Evolutionary conservation across 2,329 filamentous ascomycete genomes (phyloP).

Genomic region (Paraphaeosphaeria minitans): DNA sequence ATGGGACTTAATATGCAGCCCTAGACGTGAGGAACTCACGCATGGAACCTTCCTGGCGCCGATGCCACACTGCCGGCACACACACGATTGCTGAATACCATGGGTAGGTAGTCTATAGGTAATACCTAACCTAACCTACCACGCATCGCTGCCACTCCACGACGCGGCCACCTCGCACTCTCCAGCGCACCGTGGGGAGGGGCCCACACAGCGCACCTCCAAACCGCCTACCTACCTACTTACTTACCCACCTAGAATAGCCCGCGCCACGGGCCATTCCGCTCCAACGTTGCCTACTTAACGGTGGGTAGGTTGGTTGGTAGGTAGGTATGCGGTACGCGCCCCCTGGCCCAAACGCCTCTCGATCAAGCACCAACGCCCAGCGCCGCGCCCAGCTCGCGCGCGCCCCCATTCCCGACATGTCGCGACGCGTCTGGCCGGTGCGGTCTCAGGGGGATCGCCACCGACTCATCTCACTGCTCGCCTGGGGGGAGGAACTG

Average conservation of each 20-base stretch:
- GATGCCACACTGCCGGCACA: no score
- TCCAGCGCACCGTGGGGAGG: not conserved
- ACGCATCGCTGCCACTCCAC: not conserved
- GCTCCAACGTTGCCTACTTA: not conserved
- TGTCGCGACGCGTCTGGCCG: not conserved
- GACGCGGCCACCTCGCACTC: not conserved
- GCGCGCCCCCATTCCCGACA: not conserved
- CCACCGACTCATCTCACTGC: not conserved
- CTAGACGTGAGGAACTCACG: no score
- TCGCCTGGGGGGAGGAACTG: no score
- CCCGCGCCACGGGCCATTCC: not conserved
- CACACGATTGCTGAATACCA: no score
- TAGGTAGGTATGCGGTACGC: no score
- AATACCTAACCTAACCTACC: no score
- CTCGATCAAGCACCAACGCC: slow-evolving; percentile 1
- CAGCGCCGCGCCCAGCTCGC: not conserved
- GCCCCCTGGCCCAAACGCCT: slow-evolving; percentile 5
- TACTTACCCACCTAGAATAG: no score
- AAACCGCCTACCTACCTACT: no score
- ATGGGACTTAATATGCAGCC: no score
- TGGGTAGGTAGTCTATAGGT: no score
- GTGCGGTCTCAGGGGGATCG: slow-evolving; percentile 7
- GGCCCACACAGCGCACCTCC: not conserved
- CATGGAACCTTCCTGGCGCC: no score
- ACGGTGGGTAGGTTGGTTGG: no score